Evolutionary conservation across 495 filamentous ascomycete genomes (phyloP), one percentile per base, ranked within the genome.

Genomic region (Aspergillus panamensis): DNA sequence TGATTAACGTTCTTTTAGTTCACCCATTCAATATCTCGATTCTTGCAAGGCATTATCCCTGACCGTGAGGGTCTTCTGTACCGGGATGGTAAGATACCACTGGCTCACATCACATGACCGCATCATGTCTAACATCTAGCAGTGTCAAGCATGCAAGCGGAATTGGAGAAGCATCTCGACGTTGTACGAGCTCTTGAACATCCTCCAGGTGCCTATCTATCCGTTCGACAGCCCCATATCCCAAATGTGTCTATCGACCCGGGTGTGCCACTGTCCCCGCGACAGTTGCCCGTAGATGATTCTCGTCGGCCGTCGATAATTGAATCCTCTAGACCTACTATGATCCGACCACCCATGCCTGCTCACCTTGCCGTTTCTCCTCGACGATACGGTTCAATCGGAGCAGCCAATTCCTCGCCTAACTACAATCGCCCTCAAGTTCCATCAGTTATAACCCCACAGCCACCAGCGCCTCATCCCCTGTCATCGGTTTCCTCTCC

Each of bases 261-360:
- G 49, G 87, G 87, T 43, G 85, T 89, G 6, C 91, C 94, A 33
- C 76, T 96, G 14, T 97, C 94, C n/a, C 94, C 94, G 29, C 89
- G 91, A 35, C 94, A 97, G 74, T 70, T 91, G 43, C 85, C 92
- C 21, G 86, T 91, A 68, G 91, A 97, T 55, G 92, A 96, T 63
- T 80, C 84, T 48, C 88, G 91, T 40, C 85, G 94, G 45, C 79
- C 76, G 35, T 87, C 81, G 35, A 68, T 77, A 55, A 55, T 69
- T 57, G 70, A 74, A 49, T 37, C 60, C 6, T 48, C 66, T 10
- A 59, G 69, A 53, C 50, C 65, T 25, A 67, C 48, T 54, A 66
- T 71, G 70, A 76, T 79, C 30, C 84, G 89, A 50, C 86, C 91
- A n/a, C 86, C 90, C 21, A 82, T 91, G 12, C 87, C 90, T 30